A percentile compares a stretch with the other conserved stretches of the same genome.
phyloP scores from a whole-genome alignment of 2,329 filamentous ascomycete genomes.

The Aspergillus caelatus region DNA sequence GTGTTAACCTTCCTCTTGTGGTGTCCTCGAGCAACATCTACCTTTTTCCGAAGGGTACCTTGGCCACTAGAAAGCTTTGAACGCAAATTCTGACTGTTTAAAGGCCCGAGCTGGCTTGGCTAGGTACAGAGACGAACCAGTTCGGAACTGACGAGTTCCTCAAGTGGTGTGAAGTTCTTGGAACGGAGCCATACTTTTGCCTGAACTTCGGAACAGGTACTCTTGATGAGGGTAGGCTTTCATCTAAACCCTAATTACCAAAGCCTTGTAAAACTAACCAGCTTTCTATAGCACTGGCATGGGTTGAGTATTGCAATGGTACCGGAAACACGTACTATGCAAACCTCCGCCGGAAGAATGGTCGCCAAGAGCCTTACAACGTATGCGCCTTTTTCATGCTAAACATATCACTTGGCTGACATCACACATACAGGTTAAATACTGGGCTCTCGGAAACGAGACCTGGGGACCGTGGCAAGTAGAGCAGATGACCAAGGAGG shows the following conservation, averaged over 20 bases:
- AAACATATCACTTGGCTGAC: background rate
- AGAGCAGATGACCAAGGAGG: conserved; percentile 61
- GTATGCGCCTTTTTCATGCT: conserved; percentile 33
- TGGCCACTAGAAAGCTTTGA: background rate
- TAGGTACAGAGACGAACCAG: conserved; percentile 73
- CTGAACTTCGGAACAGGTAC: conserved; percentile 80
- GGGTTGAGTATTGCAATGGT: conserved; percentile 87
- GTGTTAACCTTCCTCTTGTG: background rate
- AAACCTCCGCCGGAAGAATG: conserved; percentile 75
- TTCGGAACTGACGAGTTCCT: conserved; percentile 89
- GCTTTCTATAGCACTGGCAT: conserved; percentile 60
- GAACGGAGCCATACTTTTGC: conserved; percentile 76
- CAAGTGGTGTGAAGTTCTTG: conserved; percentile 73
- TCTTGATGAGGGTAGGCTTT: conserved; percentile 53
- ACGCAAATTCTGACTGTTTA: background rate
- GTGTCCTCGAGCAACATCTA: background rate
- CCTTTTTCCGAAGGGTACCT: background rate
- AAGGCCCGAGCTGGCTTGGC: conserved; percentile 77
- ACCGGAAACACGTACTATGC: conserved; percentile 78
- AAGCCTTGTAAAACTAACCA: background rate
- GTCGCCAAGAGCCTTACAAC: conserved; percentile 74
- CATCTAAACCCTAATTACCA: background rate
- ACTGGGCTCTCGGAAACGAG: conserved; percentile 83
- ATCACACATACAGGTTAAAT: conserved; percentile 60
- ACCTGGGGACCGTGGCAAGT: conserved; percentile 65